Base-by-base conservation (phyloP, 2,329 filamentous ascomycete species). In the Orbilia javanica region DNA sequence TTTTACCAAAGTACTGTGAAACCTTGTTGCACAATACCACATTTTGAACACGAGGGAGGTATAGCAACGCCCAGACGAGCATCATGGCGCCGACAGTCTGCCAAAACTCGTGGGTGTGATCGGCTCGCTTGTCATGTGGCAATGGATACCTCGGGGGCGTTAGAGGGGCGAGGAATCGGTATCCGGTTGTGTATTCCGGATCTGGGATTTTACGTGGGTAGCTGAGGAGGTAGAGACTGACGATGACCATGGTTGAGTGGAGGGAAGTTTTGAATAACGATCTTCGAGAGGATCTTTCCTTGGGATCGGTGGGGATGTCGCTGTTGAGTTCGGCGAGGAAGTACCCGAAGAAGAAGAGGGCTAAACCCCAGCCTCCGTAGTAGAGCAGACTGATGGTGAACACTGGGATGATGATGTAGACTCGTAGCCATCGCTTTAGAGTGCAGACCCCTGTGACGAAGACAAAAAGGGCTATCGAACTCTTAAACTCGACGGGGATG, bases 141-240 rank as follows among this genome's bases (percentile, higher is more conserved):
- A 29, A 36, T 42, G 69, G 60, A 39, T 73, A 73, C 62, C 29
- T 67, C 7, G 44, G 25, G 4, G 70, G 70, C 27, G 70, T 67
- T 3, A 66, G 27, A n/a, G 48, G 25, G 36, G 42, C 1, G 27
- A 74, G 63, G 27, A 62, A 74, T 50, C 53, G 15, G 63, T 52
- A 74, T 8, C 70, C 70, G 2, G 62, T 67, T 10, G 63, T 67
- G 11, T 81, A 81, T 18, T 84, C 83, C 18, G 83, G 81, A 44
- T 83, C 83, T 13, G 11, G 46, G 6, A 29, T 36, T 42, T 84
- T 82, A 72, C 87, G 85, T 2, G 86, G 86, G 77, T 84, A 85
- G 8, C 83, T 87, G 83, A 85, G 86, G 5, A 90, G 83, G 80
- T 88, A 90, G 13, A 90, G 84, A 7, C 85, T 86, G 1, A 86